Percentiles rank a stretch among this genome's conserved stretches.
phyloP scores from a whole-genome alignment of 306 rosid genomes.

The Rosa multiflora region DNA sequence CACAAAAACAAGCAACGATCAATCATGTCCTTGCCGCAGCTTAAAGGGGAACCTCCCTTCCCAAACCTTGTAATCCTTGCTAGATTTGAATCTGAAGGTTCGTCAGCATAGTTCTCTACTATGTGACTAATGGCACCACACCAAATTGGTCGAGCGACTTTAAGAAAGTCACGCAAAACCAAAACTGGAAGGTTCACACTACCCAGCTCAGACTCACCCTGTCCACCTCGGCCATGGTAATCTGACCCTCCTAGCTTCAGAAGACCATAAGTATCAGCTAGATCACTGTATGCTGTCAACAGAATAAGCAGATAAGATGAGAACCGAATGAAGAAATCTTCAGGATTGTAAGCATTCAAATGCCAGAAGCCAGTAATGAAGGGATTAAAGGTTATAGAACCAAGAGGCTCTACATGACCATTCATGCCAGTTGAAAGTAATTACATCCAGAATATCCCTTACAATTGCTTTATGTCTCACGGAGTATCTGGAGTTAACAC shows the following conservation, averaged over 20 bases:
- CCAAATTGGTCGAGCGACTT: slow-evolving; percentile 85
- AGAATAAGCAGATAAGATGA: slow-evolving; percentile 17
- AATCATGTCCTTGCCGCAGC: slow-evolving; percentile 56
- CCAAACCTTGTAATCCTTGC: slow-evolving; percentile 61
- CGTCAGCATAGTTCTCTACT: slow-evolving; percentile 60
- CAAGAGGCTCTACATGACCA: background rate
- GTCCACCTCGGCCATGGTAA: slow-evolving; percentile 86
- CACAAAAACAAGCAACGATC: slow-evolving; percentile 71
- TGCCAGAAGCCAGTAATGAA: background rate
- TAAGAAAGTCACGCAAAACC: slow-evolving; percentile 69
- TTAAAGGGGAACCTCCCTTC: slow-evolving; percentile 51
- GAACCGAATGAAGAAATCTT: background rate
- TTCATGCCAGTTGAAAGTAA: background rate
- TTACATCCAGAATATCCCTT: background rate
- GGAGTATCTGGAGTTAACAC: background rate
- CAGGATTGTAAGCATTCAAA: background rate
- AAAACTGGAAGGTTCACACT: slow-evolving; percentile 88
- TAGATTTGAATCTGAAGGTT: slow-evolving; percentile 79
- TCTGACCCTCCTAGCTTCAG: slow-evolving; percentile 96
- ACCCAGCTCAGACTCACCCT: slow-evolving; percentile 78
- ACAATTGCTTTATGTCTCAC: background rate
- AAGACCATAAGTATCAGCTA: slow-evolving; percentile 74
- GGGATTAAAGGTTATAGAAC: background rate
- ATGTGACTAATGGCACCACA: slow-evolving; percentile 63
- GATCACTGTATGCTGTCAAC: slow-evolving; percentile 72